Evolutionary conservation across 805 yeast genomes (phyloP), one percentile per base, ranked within the genome.

Genomic region (Pichia manshurica): DNA sequence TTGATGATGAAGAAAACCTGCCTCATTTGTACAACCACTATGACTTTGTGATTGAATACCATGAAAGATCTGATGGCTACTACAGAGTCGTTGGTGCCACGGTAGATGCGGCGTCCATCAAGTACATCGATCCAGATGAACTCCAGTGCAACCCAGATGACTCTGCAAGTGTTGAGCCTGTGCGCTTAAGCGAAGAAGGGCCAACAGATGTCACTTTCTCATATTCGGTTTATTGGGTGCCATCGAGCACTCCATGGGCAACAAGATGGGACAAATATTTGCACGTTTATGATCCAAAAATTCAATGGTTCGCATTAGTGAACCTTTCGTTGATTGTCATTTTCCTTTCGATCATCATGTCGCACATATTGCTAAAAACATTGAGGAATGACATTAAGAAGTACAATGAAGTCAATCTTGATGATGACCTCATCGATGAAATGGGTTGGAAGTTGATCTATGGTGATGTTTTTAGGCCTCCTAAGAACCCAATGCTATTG

Each of bases 191-290:
- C 43, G 75, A 74, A 42, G 75, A 73, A 19, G 62, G 61, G 13
- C 80, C 75, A 32, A 75, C 82, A 5, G 62, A 64, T 1, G 95
- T 91, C n/a, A 62, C 73, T 17, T 93, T 80, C 69, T 78, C 96
- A n/a, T 93, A 93, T 67, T 82, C 93, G 2, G 93, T 91, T 17
- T 69, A 63, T 32, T 93, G 91, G 74, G 64, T 68, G 19, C 77
- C 76, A 46, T 83, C 91, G 8, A 73, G 71, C 5, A 86, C 93
- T 2, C 79, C 81, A 4, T 93, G 98, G 98, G 98, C 97, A 31
- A 91, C 98, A 2, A 82, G 99, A 70, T 93, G 99, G 99, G 99
- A 93, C 66, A 87, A 88, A 66, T 93, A 93, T 64, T 73, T 93
- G 59, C 95, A 87, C 58, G 93, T 86, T 21, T 85, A 82, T 63